Conservation (phyloP, 1,139 yeast species). For the Kodamaea suecica region DNA sequence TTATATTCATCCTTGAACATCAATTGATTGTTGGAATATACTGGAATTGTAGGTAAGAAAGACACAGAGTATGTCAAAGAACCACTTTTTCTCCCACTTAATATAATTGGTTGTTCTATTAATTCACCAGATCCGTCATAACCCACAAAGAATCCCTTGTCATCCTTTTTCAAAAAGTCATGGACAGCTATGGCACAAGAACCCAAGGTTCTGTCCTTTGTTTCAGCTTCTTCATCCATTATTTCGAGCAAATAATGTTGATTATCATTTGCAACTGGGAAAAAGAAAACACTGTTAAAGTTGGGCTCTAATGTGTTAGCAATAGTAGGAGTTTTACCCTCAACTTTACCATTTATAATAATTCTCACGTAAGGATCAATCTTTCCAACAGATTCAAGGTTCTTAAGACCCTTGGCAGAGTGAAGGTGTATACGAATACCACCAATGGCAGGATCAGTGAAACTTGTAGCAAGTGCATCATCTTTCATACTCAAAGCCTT, state of each 20-base stretch:
- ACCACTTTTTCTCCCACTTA: slow-evolving; percentile 48
- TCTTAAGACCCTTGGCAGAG: slow-evolving; percentile 52
- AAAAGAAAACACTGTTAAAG: slow-evolving; percentile 55
- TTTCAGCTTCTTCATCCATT: slow-evolving; percentile 63
- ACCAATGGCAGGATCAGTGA: slow-evolving; percentile 60
- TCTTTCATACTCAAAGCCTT: slow-evolving; percentile 65
- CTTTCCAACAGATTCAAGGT: slow-evolving; percentile 62
- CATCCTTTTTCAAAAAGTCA: slow-evolving; percentile 46
- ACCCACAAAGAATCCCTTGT: slow-evolving; percentile 44
- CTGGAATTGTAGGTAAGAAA: slow-evolving; percentile 62
- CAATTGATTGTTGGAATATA: slow-evolving; percentile 56
- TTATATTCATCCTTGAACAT: slow-evolving; percentile 36
- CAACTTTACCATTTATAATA: slow-evolving; percentile 53
- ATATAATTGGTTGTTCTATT: slow-evolving; percentile 45
- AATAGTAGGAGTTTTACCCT: slow-evolving; percentile 53
- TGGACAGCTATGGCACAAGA: slow-evolving; percentile 49
- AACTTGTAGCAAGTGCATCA: slow-evolving; percentile 39
- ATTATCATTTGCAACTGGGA: slow-evolving; percentile 61
- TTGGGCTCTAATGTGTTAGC: slow-evolving; percentile 55
- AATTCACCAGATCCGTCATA: slow-evolving; percentile 51
- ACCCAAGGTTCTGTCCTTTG: slow-evolving; percentile 65
- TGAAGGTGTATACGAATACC: slow-evolving; percentile 58
- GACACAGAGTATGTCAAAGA: slow-evolving; percentile 54
- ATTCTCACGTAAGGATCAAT: slow-evolving; percentile 72
- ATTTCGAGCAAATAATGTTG: slow-evolving; percentile 58